These are phyloP conservation scores for Psilocybe tampanensis DNA, from an alignment of 768 basidiomycete genomes.

Conservation along the genomic window DNA sequence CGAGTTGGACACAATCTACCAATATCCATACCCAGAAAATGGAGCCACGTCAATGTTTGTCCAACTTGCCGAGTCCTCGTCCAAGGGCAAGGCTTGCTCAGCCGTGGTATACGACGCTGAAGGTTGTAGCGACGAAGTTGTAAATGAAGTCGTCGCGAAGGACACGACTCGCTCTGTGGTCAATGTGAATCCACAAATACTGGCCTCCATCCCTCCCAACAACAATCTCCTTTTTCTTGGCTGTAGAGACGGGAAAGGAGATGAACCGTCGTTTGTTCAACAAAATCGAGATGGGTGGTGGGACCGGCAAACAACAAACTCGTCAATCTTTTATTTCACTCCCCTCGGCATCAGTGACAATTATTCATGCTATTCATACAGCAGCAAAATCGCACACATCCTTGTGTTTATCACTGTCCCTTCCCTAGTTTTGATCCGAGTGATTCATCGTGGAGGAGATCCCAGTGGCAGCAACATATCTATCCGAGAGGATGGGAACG, in stretches of 20 bases:
- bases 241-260: not conserved
- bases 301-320: not conserved
- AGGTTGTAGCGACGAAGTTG: not conserved
- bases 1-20: not conserved
- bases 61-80: not conserved
- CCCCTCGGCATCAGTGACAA: not conserved
- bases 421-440: not conserved
- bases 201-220: not conserved
- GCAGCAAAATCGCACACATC: not conserved
- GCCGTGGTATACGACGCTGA: not conserved
- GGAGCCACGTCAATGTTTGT: not conserved
- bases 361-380: not conserved
- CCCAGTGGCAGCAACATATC: not conserved
- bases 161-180: conserved; percentile 1
- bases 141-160: not conserved
- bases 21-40: not conserved
- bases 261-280: not conserved
- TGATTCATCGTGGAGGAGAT: not conserved
- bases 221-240: not conserved
- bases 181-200: not conserved
- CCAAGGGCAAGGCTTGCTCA: not conserved
- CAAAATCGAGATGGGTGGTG: not conserved
- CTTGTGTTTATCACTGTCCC: not conserved
- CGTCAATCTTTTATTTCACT: not conserved
- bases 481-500: not conserved